These are phyloP conservation scores for Conringia planisiliqua DNA, from an alignment of 345 rosid genomes.

Conservation along the genomic window DNA sequence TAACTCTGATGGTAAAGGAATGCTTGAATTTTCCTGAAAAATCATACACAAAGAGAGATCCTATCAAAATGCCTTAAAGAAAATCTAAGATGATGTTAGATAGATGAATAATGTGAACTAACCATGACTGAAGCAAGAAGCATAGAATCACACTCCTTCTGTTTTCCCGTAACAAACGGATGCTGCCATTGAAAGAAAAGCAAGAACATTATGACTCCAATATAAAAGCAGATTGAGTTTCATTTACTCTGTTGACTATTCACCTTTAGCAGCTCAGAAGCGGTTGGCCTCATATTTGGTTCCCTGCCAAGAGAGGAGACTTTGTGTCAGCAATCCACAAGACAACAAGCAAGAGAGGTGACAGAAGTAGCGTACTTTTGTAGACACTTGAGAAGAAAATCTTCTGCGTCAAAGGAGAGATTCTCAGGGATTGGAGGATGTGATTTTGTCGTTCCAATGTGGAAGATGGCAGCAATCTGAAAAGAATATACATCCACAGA, in stretches of 20 bases:
- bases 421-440: conserved; percentile 95
- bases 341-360: neutral
- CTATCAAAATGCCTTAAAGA: neutral
- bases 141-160: conserved; percentile 32
- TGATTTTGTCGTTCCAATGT: conserved; percentile 81
- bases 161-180: conserved; percentile 62
- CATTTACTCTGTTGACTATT: neutral
- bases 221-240: neutral
- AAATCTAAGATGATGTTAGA: neutral
- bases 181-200: conserved; percentile 51
- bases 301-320: conserved; percentile 52
- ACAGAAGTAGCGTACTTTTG: conserved; percentile 48
- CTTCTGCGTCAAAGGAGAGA: conserved; percentile 61
- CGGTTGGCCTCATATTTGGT: conserved; percentile 70
- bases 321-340: conserved; percentile 10
- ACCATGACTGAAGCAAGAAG: conserved; percentile 41
- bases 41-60: neutral
- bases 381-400: conserved; percentile 75
- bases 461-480: conserved; percentile 90
- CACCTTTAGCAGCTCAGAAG: conserved; percentile 78
- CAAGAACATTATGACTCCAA: neutral
- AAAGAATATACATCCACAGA: conserved; percentile 15
- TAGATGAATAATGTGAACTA: conserved; percentile 24
- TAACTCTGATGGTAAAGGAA: conserved; percentile 24
- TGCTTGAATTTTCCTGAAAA: conserved; percentile 47